Evolutionary conservation across 805 yeast genomes (phyloP).

Genomic region (Ogataea pignaliae): DNA sequence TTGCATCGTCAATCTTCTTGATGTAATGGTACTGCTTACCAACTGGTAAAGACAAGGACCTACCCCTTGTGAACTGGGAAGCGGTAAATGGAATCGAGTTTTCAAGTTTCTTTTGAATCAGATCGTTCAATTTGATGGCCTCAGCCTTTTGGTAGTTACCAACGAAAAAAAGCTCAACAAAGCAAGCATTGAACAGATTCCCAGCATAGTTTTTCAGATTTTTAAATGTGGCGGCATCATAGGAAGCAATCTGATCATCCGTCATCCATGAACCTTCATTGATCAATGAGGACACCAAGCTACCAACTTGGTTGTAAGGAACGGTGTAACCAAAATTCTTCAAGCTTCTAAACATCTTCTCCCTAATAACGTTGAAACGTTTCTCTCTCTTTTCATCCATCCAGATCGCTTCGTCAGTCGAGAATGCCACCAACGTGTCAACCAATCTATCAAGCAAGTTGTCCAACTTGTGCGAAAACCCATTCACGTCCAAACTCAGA

Average conservation of each 20-base stretch:
- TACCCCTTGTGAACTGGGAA: slow-evolving; percentile 39
- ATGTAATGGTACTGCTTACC: slow-evolving; percentile 43
- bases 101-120: slow-evolving; percentile 36
- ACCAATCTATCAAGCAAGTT: slow-evolving; percentile 59
- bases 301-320: slow-evolving; percentile 76
- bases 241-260: slow-evolving; percentile 53
- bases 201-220: slow-evolving; percentile 39
- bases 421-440: slow-evolving; percentile 45
- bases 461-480: slow-evolving; percentile 79
- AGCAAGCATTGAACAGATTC: slow-evolving; percentile 53
- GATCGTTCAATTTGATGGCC: slow-evolving; percentile 45
- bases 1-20: slow-evolving; percentile 50
- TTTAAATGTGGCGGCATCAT: slow-evolving; percentile 45
- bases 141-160: slow-evolving; percentile 65
- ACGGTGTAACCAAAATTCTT: slow-evolving; percentile 66
- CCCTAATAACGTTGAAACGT: slow-evolving; percentile 65
- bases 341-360: slow-evolving; percentile 55
- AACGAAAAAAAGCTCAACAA: slow-evolving; percentile 65
- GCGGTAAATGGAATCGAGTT: slow-evolving; percentile 35
- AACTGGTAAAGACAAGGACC: slow-evolving; percentile 39
- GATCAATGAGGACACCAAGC: slow-evolving; percentile 56
- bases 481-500: slow-evolving; percentile 59
- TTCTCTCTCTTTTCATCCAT: slow-evolving; percentile 38
- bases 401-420: slow-evolving; percentile 15
- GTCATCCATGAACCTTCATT: slow-evolving; percentile 68